These are phyloP conservation scores for Penicillium fimorum DNA, from an alignment of 495 filamentous ascomycete genomes.

Conservation along the genomic window DNA sequence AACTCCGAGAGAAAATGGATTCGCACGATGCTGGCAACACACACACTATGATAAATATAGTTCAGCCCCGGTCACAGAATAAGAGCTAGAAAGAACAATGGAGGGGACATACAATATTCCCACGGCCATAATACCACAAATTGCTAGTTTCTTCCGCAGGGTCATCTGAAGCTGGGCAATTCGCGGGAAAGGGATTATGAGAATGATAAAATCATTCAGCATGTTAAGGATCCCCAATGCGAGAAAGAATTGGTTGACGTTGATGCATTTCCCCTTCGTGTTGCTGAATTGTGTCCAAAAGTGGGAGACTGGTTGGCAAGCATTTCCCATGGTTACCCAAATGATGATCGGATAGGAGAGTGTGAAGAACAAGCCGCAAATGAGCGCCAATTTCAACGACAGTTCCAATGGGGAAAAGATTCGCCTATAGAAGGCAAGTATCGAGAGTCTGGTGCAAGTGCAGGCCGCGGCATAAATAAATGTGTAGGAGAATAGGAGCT, in stretches of 20 bases:
- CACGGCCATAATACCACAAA: conserved; percentile 41
- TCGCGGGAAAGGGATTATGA: conserved; percentile 41
- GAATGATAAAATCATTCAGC: conserved; percentile 43
- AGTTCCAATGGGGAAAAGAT: conserved; percentile 29
- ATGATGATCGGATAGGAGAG: conserved; percentile 26
- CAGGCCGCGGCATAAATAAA: conserved; percentile 34
- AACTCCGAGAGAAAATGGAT: conserved; percentile 37
- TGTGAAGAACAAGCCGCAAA: conserved; percentile 18
- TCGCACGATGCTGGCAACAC: conserved; percentile 38
- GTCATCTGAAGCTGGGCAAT: conserved; percentile 34
- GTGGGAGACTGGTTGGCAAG: conserved; percentile 29
- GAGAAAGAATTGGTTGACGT: conserved; percentile 31
- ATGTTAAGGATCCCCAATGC: conserved; percentile 34
- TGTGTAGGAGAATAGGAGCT: conserved; percentile 34
- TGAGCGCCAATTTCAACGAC: conserved; percentile 15
- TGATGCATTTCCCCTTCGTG: conserved; percentile 25
- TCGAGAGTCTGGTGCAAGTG: conserved; percentile 36
- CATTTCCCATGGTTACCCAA: conserved; percentile 16
- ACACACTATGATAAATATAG: conserved; percentile 15
- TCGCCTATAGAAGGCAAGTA: conserved; percentile 36
- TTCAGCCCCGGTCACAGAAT: neutral
- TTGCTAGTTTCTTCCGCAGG: conserved; percentile 35
- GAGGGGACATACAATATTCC: conserved; percentile 33
- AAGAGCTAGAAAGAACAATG: neutral
- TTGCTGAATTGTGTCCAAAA: conserved; percentile 34